Evolutionary conservation across 148 eudicot species (phyloP).

Genomic region (Vaccinium myrtillus): DNA sequence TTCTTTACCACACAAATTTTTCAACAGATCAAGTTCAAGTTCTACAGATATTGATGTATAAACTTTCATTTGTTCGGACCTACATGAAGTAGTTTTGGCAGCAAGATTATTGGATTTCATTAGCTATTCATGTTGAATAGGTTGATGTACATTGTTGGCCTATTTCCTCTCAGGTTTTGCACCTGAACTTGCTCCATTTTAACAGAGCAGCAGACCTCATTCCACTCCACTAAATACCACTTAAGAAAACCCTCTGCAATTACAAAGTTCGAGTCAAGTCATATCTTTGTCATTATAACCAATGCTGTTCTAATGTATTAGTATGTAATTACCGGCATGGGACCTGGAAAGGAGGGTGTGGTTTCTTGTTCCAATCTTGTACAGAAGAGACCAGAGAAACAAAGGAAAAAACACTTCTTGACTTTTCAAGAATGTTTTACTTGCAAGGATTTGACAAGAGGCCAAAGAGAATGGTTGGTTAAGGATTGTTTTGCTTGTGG

Average conservation of each 20-base stretch:
- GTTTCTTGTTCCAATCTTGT: background rate
- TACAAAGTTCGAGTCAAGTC: background rate
- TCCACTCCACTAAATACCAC: background rate
- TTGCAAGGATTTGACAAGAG: background rate
- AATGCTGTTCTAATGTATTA: too few relatives aligned
- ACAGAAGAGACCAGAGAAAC: background rate
- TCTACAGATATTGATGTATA: background rate
- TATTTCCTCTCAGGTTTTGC: background rate
- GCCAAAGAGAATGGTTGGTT: background rate
- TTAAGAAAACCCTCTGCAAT: background rate
- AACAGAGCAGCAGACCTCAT: background rate
- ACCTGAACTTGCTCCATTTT: background rate
- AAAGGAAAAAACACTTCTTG: background rate
- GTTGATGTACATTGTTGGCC: background rate
- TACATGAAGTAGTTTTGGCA: background rate
- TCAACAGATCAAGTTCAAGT: background rate
- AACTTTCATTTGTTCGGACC: background rate
- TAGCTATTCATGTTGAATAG: background rate
- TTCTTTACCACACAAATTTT: background rate
- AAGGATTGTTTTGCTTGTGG: background rate
- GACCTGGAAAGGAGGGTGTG: background rate
- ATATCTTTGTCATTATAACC: background rate
- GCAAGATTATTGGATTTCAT: background rate
- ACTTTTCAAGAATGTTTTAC: slow-evolving; percentile 4
- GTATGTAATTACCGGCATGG: background rate